These are phyloP conservation scores for Ascochyta clinopodiicola DNA, from an alignment of 2,329 filamentous ascomycete species.

Conservation along the genomic window DNA sequence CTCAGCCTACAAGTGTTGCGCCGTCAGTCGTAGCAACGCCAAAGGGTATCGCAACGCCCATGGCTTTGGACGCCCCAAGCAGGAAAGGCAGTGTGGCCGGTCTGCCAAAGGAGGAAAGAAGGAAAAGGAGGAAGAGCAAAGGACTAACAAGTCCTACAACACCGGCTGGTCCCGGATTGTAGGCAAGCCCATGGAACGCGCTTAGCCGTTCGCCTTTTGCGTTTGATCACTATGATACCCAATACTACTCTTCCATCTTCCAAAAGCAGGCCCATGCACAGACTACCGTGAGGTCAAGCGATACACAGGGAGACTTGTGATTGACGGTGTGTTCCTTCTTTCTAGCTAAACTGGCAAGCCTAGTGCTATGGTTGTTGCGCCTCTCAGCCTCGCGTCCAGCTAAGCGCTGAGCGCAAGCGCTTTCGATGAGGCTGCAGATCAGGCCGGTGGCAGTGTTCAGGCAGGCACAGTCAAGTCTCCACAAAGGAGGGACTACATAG, in stretches of 20 bases:
- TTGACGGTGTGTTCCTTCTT: too few species aligned
- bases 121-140: slow-evolving; percentile 49
- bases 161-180: slow-evolving; percentile 23
- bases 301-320: too few species aligned
- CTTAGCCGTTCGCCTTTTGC: background rate
- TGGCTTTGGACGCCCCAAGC: slow-evolving; percentile 23
- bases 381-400: background rate
- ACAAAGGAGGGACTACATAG: too few species aligned
- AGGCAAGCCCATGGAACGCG: background rate
- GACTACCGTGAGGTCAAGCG: too few species aligned
- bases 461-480: background rate
- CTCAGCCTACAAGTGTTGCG: slow-evolving; percentile 30
- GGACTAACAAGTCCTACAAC: slow-evolving; percentile 44
- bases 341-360: too few species aligned
- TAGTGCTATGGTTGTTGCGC: too few species aligned
- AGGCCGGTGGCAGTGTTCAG: slow-evolving; percentile 1
- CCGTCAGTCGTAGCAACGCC: slow-evolving; percentile 42
- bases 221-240: background rate
- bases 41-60: slow-evolving; percentile 29
- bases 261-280: background rate
- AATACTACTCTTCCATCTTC: background rate
- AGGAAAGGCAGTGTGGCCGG: slow-evolving; percentile 36
- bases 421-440: background rate
- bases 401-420: background rate
- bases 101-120: slow-evolving; percentile 37